Conservation (phyloP, 2,329 filamentous ascomycete species). For the Passalora sequoiae region DNA sequence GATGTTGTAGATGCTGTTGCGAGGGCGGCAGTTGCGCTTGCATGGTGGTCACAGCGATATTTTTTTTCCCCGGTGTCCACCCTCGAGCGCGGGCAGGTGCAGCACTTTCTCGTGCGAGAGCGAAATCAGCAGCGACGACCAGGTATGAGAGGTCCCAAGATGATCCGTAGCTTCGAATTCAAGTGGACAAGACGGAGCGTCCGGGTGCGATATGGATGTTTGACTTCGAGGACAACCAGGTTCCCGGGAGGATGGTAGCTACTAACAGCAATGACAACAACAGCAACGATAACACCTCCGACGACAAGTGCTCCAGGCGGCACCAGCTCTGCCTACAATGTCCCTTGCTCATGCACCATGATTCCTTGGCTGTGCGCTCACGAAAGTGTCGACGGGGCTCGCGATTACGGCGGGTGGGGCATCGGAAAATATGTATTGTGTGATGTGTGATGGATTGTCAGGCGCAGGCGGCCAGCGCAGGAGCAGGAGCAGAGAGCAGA, state of each 20-base stretch:
- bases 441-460: conserved; percentile 4
- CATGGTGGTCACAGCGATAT: conserved; percentile 6
- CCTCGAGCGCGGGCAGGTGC: conserved; percentile 3
- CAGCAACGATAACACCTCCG: neutral
- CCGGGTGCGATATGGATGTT: conserved; percentile 13
- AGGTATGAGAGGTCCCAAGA: neutral
- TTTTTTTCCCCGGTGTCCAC: neutral
- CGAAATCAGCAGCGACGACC: conserved; percentile 1
- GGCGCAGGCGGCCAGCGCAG: too few species aligned
- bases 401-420: neutral
- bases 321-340: conserved; percentile 5
- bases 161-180: conserved; percentile 4
- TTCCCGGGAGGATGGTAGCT: conserved; percentile 7
- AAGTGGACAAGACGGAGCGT: conserved; percentile 11
- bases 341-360: conserved; percentile 18
- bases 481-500: too few species aligned
- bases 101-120: conserved; percentile 8
- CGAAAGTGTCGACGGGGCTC: conserved; percentile 1
- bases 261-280: neutral
- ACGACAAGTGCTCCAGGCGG: conserved; percentile 1
- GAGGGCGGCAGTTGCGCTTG: conserved; percentile 12
- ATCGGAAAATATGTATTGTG: conserved; percentile 6
- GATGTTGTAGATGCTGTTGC: conserved; percentile 13
- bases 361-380: conserved; percentile 7
- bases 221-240: conserved; percentile 19